A percentile compares a stretch with the other conserved stretches of the same genome.
Evolutionary conservation across 2,329 filamentous ascomycete genomes (phyloP).

Genomic region (Anisogramma anomala): DNA sequence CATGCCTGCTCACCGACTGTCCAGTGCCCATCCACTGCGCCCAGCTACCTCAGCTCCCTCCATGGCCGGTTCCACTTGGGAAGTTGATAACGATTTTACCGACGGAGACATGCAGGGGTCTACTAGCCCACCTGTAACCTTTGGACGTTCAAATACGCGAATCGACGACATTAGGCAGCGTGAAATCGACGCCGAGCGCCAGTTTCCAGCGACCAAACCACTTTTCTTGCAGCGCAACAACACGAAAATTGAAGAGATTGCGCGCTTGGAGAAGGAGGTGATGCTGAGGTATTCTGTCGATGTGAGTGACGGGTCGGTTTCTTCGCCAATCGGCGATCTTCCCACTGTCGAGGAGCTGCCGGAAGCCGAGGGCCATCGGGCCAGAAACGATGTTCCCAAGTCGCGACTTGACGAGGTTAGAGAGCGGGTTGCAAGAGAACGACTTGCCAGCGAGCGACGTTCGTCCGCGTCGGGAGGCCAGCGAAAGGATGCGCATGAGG

Average conservation of each 20-base stretch:
- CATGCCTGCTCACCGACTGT: slow-evolving; percentile 4
- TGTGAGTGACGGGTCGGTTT: neutral
- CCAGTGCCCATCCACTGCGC: slow-evolving; percentile 14
- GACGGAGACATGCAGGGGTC: slow-evolving; percentile 44
- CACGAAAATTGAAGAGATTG: slow-evolving; percentile 14
- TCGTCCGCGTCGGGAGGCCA: slow-evolving; percentile 29
- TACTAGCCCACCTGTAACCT: slow-evolving; percentile 40
- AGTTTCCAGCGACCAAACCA: neutral
- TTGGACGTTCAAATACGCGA: slow-evolving; percentile 25
- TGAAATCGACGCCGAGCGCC: slow-evolving; percentile 23
- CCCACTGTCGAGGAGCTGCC: neutral
- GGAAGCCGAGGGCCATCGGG: slow-evolving; percentile 17
- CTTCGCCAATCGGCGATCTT: neutral
- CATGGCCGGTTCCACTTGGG: slow-evolving; percentile 43
- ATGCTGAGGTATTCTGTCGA: slow-evolving; percentile 1
- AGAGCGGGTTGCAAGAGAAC: slow-evolving; percentile 26
- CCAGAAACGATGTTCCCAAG: slow-evolving; percentile 36
- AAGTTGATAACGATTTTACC: slow-evolving; percentile 47
- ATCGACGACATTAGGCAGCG: slow-evolving; percentile 26
- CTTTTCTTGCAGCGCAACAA: slow-evolving; percentile 10
- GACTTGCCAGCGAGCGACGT: slow-evolving; percentile 33
- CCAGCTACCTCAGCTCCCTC: slow-evolving; percentile 17
- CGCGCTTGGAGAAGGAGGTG: slow-evolving; percentile 11
- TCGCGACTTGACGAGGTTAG: slow-evolving; percentile 42
- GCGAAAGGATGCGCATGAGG: slow-evolving; percentile 22